phyloP scores from a whole-genome alignment of 352 stramenopile genomes.

The Sclerospora graminicola region DNA sequence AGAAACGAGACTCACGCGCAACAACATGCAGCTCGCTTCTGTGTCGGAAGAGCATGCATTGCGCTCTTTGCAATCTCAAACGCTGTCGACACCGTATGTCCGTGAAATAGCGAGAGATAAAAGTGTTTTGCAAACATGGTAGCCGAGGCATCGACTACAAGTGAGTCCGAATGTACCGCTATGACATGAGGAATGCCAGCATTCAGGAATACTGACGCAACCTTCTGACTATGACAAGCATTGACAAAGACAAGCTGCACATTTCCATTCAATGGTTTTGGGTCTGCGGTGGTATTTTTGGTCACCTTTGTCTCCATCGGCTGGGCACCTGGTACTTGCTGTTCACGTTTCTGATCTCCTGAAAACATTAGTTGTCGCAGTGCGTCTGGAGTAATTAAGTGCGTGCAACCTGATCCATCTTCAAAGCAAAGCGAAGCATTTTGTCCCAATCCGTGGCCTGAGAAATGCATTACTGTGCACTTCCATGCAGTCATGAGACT shows the following conservation, averaged over 20 bases:
- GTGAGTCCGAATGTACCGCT: constrained; percentile 72
- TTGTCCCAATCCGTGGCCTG: constrained; percentile 58
- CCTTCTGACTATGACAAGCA: constrained; percentile 76
- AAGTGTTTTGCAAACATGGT: constrained; percentile 84
- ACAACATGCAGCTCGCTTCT: constrained; percentile 55
- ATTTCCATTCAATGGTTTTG: constrained; percentile 17
- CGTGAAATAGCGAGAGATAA: constrained; percentile 71
- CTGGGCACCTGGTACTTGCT: constrained; percentile 4
- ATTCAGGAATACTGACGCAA: constrained; percentile 82
- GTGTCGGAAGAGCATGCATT: constrained; percentile 56
- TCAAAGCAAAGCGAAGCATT: constrained; percentile 71
- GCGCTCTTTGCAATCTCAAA: constrained; percentile 70
- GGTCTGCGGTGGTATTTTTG: neutral
- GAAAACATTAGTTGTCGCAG: constrained; percentile 64
- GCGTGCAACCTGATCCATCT: constrained; percentile 57
- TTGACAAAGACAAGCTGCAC: constrained; percentile 80
- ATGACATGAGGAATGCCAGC: constrained; percentile 87
- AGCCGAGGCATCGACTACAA: constrained; percentile 59
- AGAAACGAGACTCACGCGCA: constrained; percentile 47
- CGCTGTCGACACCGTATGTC: constrained; percentile 49
- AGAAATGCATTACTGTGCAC: constrained; percentile 73
- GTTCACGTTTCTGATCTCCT: constrained; percentile 10
- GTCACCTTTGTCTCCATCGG: constrained; percentile 9
- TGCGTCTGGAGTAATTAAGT: constrained; percentile 59
- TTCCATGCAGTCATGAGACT: constrained; percentile 71